Percentiles rank a stretch among this genome's conserved stretches.
Conservation (phyloP, 2,329 filamentous ascomycete genomes). For the Pseudocercospora fijiensis region DNA sequence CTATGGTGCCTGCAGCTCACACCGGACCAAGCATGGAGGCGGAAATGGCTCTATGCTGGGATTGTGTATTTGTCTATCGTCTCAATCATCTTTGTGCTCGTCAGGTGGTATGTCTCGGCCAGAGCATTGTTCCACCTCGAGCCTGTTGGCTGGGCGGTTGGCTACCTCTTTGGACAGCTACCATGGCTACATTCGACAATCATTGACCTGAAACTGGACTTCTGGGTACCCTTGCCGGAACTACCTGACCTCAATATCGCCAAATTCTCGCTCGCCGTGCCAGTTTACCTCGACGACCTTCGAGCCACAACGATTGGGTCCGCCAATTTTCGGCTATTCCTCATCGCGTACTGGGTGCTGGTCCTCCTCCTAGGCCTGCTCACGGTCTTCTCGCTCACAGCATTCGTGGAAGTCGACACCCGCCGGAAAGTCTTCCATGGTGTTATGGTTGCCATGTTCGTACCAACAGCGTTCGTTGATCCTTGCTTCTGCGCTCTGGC, state of each 20-base stretch:
- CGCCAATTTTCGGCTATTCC: slow-evolving; percentile 76
- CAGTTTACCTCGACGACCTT: slow-evolving; percentile 62
- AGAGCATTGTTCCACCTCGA: slow-evolving; percentile 71
- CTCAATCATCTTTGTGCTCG: slow-evolving; percentile 64
- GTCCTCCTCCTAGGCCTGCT: slow-evolving; percentile 71
- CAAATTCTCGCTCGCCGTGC: slow-evolving; percentile 23
- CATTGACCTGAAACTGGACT: slow-evolving; percentile 64
- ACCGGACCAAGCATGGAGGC: slow-evolving; percentile 67
- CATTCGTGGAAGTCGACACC: slow-evolving; percentile 88
- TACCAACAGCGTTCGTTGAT: slow-evolving; percentile 83
- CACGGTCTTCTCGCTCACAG: slow-evolving; percentile 75
- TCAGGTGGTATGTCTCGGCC: slow-evolving; percentile 67
- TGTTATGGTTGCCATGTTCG: slow-evolving; percentile 95
- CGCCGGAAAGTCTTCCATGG: slow-evolving; percentile 96
- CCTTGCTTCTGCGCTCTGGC: slow-evolving; percentile 79
- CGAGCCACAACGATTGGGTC: slow-evolving; percentile 61
- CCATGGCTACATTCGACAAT: slow-evolving; percentile 70
- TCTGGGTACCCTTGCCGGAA: slow-evolving; percentile 72
- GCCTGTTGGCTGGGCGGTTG: slow-evolving; percentile 87
- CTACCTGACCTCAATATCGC: slow-evolving; percentile 28
- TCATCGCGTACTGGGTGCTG: slow-evolving; percentile 70
- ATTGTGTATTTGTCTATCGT: slow-evolving; percentile 73
- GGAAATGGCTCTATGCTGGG: slow-evolving; percentile 80
- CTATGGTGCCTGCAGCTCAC: slow-evolving; percentile 79
- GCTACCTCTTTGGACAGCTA: slow-evolving; percentile 82